Evolutionary conservation across 2,329 filamentous ascomycete species (phyloP), one percentile per base, ranked within the genome.

Genomic region (Fusarium agapanthi): DNA sequence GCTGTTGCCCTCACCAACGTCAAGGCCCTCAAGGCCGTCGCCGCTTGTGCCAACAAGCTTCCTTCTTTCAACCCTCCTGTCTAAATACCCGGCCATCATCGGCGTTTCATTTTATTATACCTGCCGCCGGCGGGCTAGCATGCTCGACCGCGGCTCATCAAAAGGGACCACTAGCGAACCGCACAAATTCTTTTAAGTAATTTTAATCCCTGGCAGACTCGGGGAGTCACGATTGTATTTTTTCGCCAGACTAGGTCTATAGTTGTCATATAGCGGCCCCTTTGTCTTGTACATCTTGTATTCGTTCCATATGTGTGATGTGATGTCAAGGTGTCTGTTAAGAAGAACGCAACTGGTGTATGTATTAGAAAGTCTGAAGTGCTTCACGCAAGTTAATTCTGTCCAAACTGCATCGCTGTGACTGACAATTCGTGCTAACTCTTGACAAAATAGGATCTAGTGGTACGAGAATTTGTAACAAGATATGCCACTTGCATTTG

Each of bases 171-270:
- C 71, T 73, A 60, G 71, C 71, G 68, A 73, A 68, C 70, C 71
- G 71, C 71, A 73, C 61, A 63, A 67, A 73, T 73, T 73, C 55
- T 59, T 71, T 71, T 63, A 73, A 67, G 62, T 73, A 73, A 73
- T 73, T 73, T 73, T 73, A 73, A 73, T 73, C 45, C 58, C 70
- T 74, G 71, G 70, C 58, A 60, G 71, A 73, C 70, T 70, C 71
- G 28, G 59, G 67, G 57, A 71, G 70, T 73, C 70, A 67, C 34
- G 57, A 58, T 67, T 74, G 62, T 71, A 73, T 69, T 55, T 65
- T 65, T 72, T 73, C 67, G 58, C 71, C 67, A 73, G 70, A 73
- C 71, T 71, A 73, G 63, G 67, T 73, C 71, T 74, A 73, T 73
- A 73, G 71, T 71, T 73, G 62, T 55, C 61, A 66, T 71, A 68